These are phyloP conservation scores for Trypanosoma rangeli DNA, from an alignment of 208 protist genomes.

Conservation along the genomic window DNA sequence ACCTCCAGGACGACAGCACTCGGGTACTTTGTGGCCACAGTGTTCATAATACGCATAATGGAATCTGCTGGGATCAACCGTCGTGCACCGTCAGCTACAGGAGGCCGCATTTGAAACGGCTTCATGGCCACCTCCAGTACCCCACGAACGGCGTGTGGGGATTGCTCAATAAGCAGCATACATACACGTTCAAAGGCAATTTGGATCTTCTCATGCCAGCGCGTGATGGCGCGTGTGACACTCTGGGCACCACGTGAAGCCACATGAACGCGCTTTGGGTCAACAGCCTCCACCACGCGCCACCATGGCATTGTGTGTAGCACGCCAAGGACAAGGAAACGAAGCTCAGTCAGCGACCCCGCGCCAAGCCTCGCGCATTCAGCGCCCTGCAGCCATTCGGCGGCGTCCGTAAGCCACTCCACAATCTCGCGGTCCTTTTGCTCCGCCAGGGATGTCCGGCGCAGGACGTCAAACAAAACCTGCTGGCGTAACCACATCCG, in stretches of 20 bases:
- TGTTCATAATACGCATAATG: conserved; percentile 71
- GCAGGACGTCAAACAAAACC: conserved; percentile 62
- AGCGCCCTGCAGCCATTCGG: conserved; percentile 41
- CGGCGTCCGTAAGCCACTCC: conserved; percentile 55
- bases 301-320: conserved; percentile 84
- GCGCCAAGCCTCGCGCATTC: conserved; percentile 1
- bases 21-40: conserved; percentile 51
- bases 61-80: conserved; percentile 63
- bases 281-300: conserved; percentile 62
- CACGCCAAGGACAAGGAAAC: conserved; percentile 67
- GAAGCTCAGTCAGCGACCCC: conserved; percentile 39
- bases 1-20: conserved; percentile 51
- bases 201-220: conserved; percentile 70
- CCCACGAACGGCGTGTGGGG: conserved; percentile 57
- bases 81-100: conserved; percentile 50
- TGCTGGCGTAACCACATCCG: conserved; percentile 27
- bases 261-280: conserved; percentile 9
- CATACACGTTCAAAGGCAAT: conserved; percentile 77
- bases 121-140: conserved; percentile 76
- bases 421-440: conserved; percentile 73
- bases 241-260: not conserved
- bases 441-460: conserved; percentile 67
- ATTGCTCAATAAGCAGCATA: conserved; percentile 57
- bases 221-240: conserved; percentile 35
- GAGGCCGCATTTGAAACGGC: conserved; percentile 61